Conservation (phyloP, 371 early-diverging fungal species). For the Apophysomyces variabilis region DNA sequence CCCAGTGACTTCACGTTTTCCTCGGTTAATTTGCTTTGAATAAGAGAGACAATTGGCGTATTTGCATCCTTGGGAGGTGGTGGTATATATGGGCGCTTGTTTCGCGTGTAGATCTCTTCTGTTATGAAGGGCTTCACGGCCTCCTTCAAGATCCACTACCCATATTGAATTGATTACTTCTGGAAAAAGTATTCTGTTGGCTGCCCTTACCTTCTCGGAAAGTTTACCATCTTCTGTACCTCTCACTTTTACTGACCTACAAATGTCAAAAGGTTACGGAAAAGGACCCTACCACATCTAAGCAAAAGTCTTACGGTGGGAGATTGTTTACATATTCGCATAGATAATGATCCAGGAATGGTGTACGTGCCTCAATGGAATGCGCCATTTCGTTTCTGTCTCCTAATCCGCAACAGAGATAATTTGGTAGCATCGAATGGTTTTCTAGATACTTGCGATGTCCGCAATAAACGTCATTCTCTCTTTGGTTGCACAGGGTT, state of each 20-base stretch:
- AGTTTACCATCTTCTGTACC: slow-evolving; percentile 17
- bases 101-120: slow-evolving; percentile 26
- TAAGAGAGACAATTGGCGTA: background rate
- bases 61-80: slow-evolving; percentile 20
- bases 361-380: slow-evolving; percentile 31
- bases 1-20: slow-evolving; percentile 24
- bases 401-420: slow-evolving; percentile 26
- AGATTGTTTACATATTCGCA: slow-evolving; percentile 31
- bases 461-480: background rate
- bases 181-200: background rate
- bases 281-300: background rate
- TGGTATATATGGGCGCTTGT: slow-evolving; percentile 28
- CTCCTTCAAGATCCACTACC: slow-evolving; percentile 27
- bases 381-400: slow-evolving; percentile 36
- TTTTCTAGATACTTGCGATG: slow-evolving; percentile 22
- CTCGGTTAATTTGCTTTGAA: slow-evolving; percentile 18
- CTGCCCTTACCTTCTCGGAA: slow-evolving; percentile 20
- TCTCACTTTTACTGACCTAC: slow-evolving; percentile 24
- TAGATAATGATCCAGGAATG: slow-evolving; percentile 28
- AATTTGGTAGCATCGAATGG: slow-evolving; percentile 25
- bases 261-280: background rate
- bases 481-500: background rate
- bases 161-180: background rate
- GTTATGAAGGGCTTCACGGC: slow-evolving; percentile 31
- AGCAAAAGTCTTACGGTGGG: slow-evolving; percentile 18